Evolutionary conservation across 1,139 yeast species (phyloP), one percentile per base, ranked within the genome.

Genomic region (Chernovozyma sophiae-reginae): DNA sequence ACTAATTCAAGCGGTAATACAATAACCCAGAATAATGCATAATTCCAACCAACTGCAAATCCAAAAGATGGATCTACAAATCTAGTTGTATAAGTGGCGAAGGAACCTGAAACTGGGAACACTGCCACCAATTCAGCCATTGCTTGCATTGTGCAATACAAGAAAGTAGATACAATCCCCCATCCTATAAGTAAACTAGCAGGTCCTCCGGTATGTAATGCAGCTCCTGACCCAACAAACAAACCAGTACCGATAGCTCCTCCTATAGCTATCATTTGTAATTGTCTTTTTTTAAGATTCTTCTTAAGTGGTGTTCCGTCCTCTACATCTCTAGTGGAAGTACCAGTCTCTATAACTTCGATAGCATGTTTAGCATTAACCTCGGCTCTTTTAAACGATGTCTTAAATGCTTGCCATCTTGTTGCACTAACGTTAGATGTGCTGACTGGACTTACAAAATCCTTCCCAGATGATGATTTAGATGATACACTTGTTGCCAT

Each of bases 31-130:
- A 77, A 80, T 42, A 81, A 56, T 30, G 80, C 79, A 55, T 81
- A 82, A 58, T 80, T 81, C 76, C 81, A 76, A 33, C 83, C 86
- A 65, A 78, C 74, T 28, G 86, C 81, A 56, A 86, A 86, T 30
- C 87, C 89, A 77, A 84, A 77, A 10, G 86, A 72, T 2, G 83
- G 79, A 49, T 79, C 81, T 25, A 81, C 68, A 46, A 82, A 82
- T 44, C 84, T 67, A 3, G 82, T 72, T 46, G 81, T 74, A 53
- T 77, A 79, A 30, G 80, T 78, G 43, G 79, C 76, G 56, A 82
- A 81, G n/a, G 86, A 81, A 49, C 89, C 89, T 22, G 80, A 69
- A 27, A 80, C 77, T 10, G 90, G 89, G 57, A 72, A 79, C 13
- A 77, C 68, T 27, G 82, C 77, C 25, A 82, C 79, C 47, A 83